Evolutionary conservation across 1,284 basidiomycete genomes (phyloP).

Genomic region (Meira nashicola): DNA sequence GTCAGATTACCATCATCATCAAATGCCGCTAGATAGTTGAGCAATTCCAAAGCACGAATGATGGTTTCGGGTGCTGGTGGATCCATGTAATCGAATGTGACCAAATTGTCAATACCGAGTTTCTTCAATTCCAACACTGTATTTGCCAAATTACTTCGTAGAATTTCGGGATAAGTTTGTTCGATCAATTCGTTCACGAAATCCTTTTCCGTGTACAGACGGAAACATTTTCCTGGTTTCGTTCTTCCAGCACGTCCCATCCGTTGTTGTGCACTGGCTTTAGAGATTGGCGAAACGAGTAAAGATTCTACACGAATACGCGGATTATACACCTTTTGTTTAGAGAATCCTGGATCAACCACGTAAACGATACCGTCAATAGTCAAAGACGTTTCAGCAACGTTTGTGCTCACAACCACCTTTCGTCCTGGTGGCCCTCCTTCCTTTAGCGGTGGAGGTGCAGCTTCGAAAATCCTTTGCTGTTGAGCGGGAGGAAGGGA

Average conservation of each 20-base stretch:
- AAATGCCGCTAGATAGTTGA: conserved; percentile 86
- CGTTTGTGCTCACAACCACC: conserved; percentile 92
- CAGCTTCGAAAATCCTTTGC: conserved; percentile 86
- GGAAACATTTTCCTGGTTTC: conserved; percentile 92
- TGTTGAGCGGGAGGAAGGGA: conserved; percentile 87
- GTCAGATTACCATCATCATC: conserved; percentile 94
- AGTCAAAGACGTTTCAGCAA: conserved; percentile 94
- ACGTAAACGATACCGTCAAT: conserved; percentile 99
- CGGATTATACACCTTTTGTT: conserved; percentile 96
- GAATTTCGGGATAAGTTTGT: conserved; percentile 92
- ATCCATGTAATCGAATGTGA: conserved; percentile 76
- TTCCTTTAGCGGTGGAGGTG: conserved; percentile 64
- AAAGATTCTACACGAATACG: conserved; percentile 92
- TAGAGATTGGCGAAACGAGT: conserved; percentile 89
- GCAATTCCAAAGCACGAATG: conserved; percentile 91
- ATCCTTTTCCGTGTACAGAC: conserved; percentile 94
- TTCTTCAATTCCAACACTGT: conserved; percentile 91
- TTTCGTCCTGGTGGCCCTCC: conserved; percentile 83
- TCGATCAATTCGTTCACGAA: conserved; percentile 82
- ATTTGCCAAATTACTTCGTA: conserved; percentile 77
- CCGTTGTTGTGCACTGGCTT: conserved; percentile 90
- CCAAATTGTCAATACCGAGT: conserved; percentile 64
- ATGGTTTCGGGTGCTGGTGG: conserved; percentile 81
- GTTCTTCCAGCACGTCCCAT: conserved; percentile 95
- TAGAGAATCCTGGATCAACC: conserved; percentile 94